Percentiles rank a stretch among this genome's conserved stretches.
These are phyloP conservation scores for Golubevia pallescens DNA, from an alignment of 1,284 basidiomycete genomes.

Conservation along the genomic window DNA sequence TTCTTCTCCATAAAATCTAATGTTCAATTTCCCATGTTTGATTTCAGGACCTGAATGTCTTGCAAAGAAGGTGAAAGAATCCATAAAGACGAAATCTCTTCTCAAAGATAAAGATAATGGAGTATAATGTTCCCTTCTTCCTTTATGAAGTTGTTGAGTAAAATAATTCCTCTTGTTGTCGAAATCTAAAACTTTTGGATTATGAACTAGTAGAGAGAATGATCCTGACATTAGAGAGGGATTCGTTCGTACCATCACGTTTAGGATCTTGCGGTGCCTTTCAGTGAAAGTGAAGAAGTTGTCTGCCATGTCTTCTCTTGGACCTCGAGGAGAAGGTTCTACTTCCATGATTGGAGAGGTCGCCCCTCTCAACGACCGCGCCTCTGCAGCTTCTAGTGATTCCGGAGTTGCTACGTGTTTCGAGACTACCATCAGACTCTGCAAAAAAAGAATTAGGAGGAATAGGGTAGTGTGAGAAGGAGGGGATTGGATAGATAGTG, in stretches of 20 bases:
- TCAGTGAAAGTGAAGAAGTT: constrained; percentile 61
- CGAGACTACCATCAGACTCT: constrained; percentile 62
- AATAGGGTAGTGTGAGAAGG: background rate
- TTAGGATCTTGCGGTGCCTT: constrained; percentile 60
- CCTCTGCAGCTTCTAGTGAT: constrained; percentile 1
- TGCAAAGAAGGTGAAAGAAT: constrained; percentile 56
- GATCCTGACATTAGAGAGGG: constrained; percentile 62
- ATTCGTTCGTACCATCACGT: constrained; percentile 63
- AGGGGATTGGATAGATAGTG: background rate
- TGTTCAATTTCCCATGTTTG: constrained; percentile 62
- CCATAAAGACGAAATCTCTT: constrained; percentile 54
- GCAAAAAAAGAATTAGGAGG: background rate
- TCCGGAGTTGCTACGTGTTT: constrained; percentile 30
- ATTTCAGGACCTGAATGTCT: constrained; percentile 56
- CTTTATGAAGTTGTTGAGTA: constrained; percentile 62
- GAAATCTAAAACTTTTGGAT: constrained; percentile 62
- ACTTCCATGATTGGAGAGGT: constrained; percentile 7
- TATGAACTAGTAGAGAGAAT: constrained; percentile 60
- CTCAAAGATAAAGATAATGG: constrained; percentile 49
- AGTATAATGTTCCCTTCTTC: constrained; percentile 59
- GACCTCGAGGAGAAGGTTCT: constrained; percentile 11
- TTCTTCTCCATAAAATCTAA: constrained; percentile 60
- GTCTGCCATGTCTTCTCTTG: constrained; percentile 44
- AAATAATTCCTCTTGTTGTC: constrained; percentile 64
- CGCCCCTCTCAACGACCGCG: background rate